Evolutionary conservation across 352 stramenopile species (phyloP).

Genomic region (Globisporangium uncinulatum): DNA sequence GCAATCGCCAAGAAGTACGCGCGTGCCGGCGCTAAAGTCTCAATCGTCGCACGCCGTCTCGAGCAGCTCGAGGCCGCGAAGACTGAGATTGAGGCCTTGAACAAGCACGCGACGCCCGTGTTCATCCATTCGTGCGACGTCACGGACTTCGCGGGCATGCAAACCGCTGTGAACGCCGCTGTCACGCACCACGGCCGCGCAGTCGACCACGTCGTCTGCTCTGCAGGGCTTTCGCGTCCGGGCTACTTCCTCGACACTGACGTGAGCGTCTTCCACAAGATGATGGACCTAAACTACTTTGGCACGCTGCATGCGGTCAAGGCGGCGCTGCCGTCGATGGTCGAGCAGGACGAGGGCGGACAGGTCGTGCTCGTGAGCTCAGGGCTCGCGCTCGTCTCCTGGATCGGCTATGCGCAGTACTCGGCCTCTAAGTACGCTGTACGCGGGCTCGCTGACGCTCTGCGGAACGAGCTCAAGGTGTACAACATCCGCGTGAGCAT

Average conservation of each 20-base stretch:
- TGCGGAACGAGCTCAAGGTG: constrained; percentile 73
- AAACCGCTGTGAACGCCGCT: constrained; percentile 55
- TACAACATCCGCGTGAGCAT: constrained; percentile 69
- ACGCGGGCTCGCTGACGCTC: constrained; percentile 66
- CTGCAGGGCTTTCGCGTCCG: constrained; percentile 45
- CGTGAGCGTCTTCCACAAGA: constrained; percentile 60
- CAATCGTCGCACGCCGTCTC: constrained; percentile 55
- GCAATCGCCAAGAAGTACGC: constrained; percentile 67
- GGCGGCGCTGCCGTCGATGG: constrained; percentile 74
- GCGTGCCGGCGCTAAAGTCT: constrained; percentile 58
- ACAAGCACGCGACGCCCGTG: constrained; percentile 32
- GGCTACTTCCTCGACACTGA: constrained; percentile 79
- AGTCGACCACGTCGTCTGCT: constrained; percentile 73
- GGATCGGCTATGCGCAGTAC: constrained; percentile 82
- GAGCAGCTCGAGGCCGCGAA: constrained; percentile 62
- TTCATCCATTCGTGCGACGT: constrained; percentile 78
- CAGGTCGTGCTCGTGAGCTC: constrained; percentile 74
- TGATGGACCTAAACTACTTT: constrained; percentile 89
- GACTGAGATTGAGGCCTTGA: constrained; percentile 43
- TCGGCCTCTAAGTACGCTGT: constrained; percentile 78
- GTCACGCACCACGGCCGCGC: constrained; percentile 58
- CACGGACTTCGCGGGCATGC: constrained; percentile 47
- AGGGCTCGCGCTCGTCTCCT: constrained; percentile 62
- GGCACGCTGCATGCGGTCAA: constrained; percentile 74
- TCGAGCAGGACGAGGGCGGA: constrained; percentile 45